A percentile compares a stretch with the other conserved stretches of the same genome.
These are phyloP conservation scores for Hibiscus mutabilis DNA, from an alignment of 345 rosid species.

Conservation along the genomic window DNA sequence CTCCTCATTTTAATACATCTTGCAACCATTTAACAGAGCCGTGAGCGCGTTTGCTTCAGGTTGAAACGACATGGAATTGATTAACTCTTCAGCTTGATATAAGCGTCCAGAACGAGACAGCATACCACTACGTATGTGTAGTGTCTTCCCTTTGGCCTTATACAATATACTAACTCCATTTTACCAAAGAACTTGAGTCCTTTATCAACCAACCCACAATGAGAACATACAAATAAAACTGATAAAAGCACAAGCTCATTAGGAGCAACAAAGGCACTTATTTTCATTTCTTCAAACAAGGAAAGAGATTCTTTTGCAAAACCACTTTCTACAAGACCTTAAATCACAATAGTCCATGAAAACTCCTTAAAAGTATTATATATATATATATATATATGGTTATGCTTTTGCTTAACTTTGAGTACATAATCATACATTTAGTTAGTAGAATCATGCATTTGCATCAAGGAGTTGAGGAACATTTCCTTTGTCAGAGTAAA, in stretches of 20 bases:
- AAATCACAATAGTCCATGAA: constrained; percentile 51
- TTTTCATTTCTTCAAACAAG: constrained; percentile 42
- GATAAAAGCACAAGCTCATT: constrained; percentile 42
- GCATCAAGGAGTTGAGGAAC: too few relatives aligned
- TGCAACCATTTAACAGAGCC: constrained; percentile 53
- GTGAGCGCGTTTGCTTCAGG: constrained; percentile 42
- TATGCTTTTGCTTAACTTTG: too few relatives aligned
- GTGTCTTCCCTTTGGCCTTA: constrained; percentile 39
- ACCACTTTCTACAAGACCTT: constrained; percentile 54
- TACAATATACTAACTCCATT: constrained; percentile 36
- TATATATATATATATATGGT: too few relatives aligned
- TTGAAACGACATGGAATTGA: constrained; percentile 41
- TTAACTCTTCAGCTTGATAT: constrained; percentile 46
- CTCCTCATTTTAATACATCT: constrained; percentile 36
- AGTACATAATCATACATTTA: too few relatives aligned
- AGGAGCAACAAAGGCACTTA: constrained; percentile 23
- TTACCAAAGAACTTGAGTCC: constrained; percentile 40
- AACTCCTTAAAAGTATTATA: too few relatives aligned
- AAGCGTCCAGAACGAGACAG: constrained; percentile 53
- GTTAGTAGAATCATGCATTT: too few relatives aligned
- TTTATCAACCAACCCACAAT: constrained; percentile 40
- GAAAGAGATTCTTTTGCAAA: constrained; percentile 34
- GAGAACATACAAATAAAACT: constrained; percentile 55
- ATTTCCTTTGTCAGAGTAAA: too few relatives aligned
- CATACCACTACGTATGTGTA: constrained; percentile 52